phyloP scores from a whole-genome alignment of 805 yeast genomes.

The Saccharomycopsis capsularis region DNA sequence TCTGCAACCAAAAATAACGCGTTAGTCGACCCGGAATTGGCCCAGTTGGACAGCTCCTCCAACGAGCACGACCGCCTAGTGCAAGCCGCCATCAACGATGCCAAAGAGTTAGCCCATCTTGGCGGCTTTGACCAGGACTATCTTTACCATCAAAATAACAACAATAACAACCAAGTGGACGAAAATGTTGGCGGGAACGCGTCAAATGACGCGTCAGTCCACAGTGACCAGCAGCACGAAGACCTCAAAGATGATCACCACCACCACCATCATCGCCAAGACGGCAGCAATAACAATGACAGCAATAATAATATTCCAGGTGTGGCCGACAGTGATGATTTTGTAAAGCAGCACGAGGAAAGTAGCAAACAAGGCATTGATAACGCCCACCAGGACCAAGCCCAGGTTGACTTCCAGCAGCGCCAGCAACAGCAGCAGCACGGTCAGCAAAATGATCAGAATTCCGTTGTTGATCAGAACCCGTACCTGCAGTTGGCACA shows the following conservation, averaged over 20 bases:
- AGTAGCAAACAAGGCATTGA: neutral
- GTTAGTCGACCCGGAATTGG: constrained; percentile 54
- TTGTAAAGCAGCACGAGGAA: neutral
- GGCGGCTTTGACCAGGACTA: constrained; percentile 28
- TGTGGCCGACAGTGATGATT: neutral
- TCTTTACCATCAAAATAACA: neutral
- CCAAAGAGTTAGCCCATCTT: constrained; percentile 44
- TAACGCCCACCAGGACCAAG: constrained; percentile 7
- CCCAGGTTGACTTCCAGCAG: constrained; percentile 1
- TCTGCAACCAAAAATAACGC: constrained; percentile 19
- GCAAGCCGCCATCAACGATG: constrained; percentile 64
- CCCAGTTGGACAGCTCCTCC: constrained; percentile 39
- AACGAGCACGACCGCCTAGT: constrained; percentile 59
- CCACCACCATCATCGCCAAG: constrained; percentile 5
- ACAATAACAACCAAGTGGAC: neutral
- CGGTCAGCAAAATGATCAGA: constrained; percentile 1
- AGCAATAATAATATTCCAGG: neutral
- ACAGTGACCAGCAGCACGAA: constrained; percentile 24
- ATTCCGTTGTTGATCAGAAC: neutral
- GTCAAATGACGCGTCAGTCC: too few relatives aligned
- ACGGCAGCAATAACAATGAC: neutral
- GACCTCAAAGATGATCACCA: neutral
- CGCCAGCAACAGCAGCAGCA: constrained; percentile 6
- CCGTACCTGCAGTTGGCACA: constrained; percentile 20
- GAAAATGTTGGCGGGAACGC: too few relatives aligned